A percentile compares a stretch with the other conserved stretches of the same genome.
Conservation (phyloP, 2,329 filamentous ascomycete species). For the Podosphaera fusca region DNA sequence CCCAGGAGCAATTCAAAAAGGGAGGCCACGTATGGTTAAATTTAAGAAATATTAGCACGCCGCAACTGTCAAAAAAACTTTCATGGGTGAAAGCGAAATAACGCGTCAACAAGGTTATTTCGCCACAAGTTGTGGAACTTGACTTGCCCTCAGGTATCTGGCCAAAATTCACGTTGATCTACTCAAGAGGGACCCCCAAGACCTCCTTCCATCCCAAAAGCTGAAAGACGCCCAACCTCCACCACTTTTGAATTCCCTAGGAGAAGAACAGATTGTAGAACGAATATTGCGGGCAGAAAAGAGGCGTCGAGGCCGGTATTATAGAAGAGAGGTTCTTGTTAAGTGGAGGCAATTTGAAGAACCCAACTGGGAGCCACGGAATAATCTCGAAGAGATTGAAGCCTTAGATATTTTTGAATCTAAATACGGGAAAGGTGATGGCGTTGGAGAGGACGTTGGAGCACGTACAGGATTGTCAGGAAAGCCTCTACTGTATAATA, state of each 20-base stretch:
- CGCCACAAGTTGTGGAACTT: neutral
- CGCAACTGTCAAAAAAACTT: neutral
- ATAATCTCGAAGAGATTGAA: neutral
- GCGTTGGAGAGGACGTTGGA: neutral
- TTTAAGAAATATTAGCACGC: neutral
- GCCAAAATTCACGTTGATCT: too few species aligned
- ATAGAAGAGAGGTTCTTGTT: neutral
- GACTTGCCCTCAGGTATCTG: neutral
- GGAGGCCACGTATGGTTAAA: neutral
- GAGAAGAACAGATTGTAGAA: too few species aligned
- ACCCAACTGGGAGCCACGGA: neutral
- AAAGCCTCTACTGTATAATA: too few species aligned
- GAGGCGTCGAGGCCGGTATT: neutral
- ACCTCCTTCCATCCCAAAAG: neutral
- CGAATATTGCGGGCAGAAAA: too few species aligned
- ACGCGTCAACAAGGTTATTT: neutral
- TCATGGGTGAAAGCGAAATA: neutral
- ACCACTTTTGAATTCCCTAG: too few species aligned
- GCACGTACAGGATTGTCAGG: neutral
- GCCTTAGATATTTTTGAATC: neutral
- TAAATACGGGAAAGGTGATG: neutral
- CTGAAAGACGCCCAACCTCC: neutral
- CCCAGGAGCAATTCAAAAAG: neutral
- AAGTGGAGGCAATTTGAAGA: neutral
- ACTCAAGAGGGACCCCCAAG: neutral